Percentiles rank a stretch among this genome's conserved stretches.
Conservation (phyloP, 352 stramenopile species). For the Globisporangium iwayamae region DNA sequence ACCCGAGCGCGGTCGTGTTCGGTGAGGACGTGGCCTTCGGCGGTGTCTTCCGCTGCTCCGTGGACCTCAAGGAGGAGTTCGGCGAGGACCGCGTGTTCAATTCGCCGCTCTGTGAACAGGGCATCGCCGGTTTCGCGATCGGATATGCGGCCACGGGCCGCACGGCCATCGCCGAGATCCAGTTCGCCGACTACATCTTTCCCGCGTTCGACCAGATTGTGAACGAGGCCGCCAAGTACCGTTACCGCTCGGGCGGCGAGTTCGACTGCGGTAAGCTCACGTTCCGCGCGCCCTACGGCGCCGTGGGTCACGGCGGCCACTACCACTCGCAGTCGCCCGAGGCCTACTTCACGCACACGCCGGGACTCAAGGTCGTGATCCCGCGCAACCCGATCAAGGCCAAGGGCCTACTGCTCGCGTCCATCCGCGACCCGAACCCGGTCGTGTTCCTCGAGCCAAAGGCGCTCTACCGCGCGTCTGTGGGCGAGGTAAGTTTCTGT, state of each 20-base stretch:
- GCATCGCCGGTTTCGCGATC: constrained; percentile 95
- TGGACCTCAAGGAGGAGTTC: constrained; percentile 93
- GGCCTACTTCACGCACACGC: constrained; percentile 96
- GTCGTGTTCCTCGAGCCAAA: constrained; percentile 98
- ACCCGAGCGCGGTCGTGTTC: constrained; percentile 92
- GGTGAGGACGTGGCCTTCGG: constrained; percentile 98
- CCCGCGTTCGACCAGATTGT: constrained; percentile 96
- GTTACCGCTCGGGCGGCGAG: constrained; percentile 96
- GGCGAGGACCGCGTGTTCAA: constrained; percentile 95
- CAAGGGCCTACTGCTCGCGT: constrained; percentile 95
- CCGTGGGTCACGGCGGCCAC: constrained; percentile 91
- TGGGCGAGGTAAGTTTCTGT: constrained; percentile 76
- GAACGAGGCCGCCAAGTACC: constrained; percentile 98
- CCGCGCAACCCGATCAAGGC: constrained; percentile 91
- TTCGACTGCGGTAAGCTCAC: constrained; percentile 98
- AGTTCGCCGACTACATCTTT: constrained; percentile 98
- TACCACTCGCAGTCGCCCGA: constrained; percentile 96
- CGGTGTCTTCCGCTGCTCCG: constrained; percentile 97
- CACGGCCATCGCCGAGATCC: constrained; percentile 98
- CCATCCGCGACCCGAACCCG: constrained; percentile 95
- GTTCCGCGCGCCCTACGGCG: constrained; percentile 94
- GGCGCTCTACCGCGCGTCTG: constrained; percentile 94
- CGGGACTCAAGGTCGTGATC: constrained; percentile 97
- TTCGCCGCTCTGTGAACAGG: constrained; percentile 94
- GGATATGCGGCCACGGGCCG: constrained; percentile 95